These are phyloP conservation scores for Euphorbia schlechtendalii DNA, from an alignment of 441 rosid genomes.

Conservation along the genomic window DNA sequence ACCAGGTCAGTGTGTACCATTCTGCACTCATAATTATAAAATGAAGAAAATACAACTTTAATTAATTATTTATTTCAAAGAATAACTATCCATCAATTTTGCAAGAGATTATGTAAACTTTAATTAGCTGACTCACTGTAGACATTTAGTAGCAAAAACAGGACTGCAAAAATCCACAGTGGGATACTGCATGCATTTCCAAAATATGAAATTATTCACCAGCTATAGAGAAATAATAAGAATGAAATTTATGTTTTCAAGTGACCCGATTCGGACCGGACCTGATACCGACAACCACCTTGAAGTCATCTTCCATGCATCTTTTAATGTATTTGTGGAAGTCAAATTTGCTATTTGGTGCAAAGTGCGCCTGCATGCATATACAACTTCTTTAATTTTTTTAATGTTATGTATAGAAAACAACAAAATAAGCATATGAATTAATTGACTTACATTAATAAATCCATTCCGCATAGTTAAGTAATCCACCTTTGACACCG, in stretches of 20 bases:
- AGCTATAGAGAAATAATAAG: no score
- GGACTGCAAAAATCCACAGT: constrained; percentile 43
- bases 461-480: constrained; percentile 57
- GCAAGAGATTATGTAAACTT: background rate
- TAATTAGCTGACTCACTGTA: no score
- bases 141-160: no score
- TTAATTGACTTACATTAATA: constrained; percentile 31
- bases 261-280: constrained; percentile 11
- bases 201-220: constrained; percentile 4
- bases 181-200: constrained; percentile 59
- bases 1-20: constrained; percentile 45
- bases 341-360: constrained; percentile 45
- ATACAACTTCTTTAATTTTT: no score
- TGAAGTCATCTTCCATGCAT: constrained; percentile 67
- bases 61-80: no score
- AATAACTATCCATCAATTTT: no score
- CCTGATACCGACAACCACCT: constrained; percentile 65
- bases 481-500: constrained; percentile 55
- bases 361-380: constrained; percentile 61
- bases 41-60: no score
- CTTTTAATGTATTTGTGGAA: constrained; percentile 60
- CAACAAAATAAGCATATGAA: background rate
- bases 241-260: no score
- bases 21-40: constrained; percentile 26
- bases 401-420: no score